Evolutionary conservation across 2,329 filamentous ascomycete species (phyloP).

Genomic region (Cercospora beticola): DNA sequence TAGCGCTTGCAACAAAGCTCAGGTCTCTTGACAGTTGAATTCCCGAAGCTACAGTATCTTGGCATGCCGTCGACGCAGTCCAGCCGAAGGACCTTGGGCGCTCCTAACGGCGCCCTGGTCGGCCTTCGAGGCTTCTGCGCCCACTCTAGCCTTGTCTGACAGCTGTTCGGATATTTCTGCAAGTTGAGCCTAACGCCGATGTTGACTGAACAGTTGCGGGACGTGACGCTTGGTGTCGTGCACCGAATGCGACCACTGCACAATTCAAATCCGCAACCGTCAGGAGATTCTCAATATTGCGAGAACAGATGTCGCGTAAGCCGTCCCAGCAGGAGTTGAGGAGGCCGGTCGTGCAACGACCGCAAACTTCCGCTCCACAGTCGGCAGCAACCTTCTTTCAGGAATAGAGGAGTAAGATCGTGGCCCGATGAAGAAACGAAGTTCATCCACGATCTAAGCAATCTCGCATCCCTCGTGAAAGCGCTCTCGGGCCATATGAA

Average conservation of each 20-base stretch:
- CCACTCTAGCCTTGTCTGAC: background rate
- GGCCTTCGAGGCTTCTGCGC: background rate
- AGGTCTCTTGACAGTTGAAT: background rate
- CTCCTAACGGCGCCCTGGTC: background rate
- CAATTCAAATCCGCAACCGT: background rate
- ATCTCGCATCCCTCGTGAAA: conserved; percentile 1
- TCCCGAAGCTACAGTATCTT: background rate
- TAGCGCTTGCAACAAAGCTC: background rate
- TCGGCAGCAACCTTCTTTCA: conserved; percentile 1
- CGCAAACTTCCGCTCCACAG: background rate
- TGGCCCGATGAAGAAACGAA: background rate
- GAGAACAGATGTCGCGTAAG: background rate
- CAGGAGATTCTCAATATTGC: background rate
- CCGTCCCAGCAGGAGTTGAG: background rate
- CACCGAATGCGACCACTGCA: background rate
- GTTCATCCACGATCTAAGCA: background rate
- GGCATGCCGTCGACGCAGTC: background rate
- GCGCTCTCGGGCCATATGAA: background rate
- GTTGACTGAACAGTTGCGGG: background rate
- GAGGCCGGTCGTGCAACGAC: background rate
- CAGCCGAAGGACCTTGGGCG: background rate
- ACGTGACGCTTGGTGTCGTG: background rate
- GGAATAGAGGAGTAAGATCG: background rate
- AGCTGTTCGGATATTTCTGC: background rate
- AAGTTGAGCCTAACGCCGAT: background rate